Percentiles rank a stretch among this genome's conserved stretches.
Conservation (phyloP, 75 land plant genomes). For the Cupressus sempervirens region DNA sequence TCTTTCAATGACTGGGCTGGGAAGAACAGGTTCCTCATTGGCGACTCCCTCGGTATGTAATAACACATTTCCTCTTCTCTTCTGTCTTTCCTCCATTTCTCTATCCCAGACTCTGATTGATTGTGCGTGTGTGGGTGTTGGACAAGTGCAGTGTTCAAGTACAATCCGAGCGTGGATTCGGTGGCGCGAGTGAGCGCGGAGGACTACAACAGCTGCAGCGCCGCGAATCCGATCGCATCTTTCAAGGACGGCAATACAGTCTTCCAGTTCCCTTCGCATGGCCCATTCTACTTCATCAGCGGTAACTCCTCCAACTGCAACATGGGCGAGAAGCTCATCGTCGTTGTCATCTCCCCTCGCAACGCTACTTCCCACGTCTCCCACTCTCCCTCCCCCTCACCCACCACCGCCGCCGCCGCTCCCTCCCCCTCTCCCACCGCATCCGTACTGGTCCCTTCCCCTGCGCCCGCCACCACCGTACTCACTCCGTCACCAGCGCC, state of each 20-base stretch:
- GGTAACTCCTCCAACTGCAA: constrained; percentile 14
- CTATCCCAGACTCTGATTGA: not conserved
- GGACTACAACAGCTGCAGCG: constrained; percentile 28
- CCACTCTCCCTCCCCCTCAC: too few relatives aligned
- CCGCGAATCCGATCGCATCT: constrained; percentile 22
- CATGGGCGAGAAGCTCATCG: too few relatives aligned
- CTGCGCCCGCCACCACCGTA: too few relatives aligned
- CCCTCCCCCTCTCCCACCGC: too few relatives aligned
- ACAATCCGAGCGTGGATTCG: constrained; percentile 37
- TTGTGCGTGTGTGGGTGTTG: not conserved
- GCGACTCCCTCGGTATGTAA: not conserved
- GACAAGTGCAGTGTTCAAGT: constrained; percentile 35
- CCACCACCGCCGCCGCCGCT: too few relatives aligned
- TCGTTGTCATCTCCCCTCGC: too few relatives aligned
- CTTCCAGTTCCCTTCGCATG: constrained; percentile 26
- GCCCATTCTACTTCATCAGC: constrained; percentile 56
- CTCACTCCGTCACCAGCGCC: too few relatives aligned
- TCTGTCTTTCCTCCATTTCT: too few relatives aligned
- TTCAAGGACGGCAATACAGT: constrained; percentile 39
- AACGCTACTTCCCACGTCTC: too few relatives aligned
- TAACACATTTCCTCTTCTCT: too few relatives aligned
- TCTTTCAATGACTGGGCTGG: not conserved
- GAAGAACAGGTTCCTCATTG: not conserved
- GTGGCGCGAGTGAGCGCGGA: constrained; percentile 33
- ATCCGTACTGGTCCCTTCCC: too few relatives aligned